Base-by-base conservation (phyloP, 805 yeast species). In the Starmerella riodocensis region DNA sequence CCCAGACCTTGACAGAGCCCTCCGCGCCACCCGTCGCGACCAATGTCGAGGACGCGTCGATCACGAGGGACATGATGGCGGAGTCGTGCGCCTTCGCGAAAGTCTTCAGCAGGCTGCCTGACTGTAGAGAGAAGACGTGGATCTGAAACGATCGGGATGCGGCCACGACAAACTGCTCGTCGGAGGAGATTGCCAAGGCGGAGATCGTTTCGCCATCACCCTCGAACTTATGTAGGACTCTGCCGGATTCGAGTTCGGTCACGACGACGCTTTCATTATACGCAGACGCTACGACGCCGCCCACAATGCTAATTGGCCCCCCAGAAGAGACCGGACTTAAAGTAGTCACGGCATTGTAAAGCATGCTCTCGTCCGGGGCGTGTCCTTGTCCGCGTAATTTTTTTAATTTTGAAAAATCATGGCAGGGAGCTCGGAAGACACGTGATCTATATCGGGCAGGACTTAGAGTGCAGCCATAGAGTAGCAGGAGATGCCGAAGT, bases 21-120 rank as follows among this genome's bases (percentile, higher is more conserved):
- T 91, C 98, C 1, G 96, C 80, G 34, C 93, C 85, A 29, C 99
- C 99, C 54, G 91, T 76, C 16, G 95, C 93, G 53, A 86, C 73
- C 27, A 91, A 64, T 3, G 94, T 75, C 2, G 93, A 78, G 0
- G 96, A 83, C 3, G 71, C 56, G 58, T 91, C 98, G 18, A 72
- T 73, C 9, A 78, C 66, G 32, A 84, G 69, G 9, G 84, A 77
- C 57, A 81, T 82, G 2, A 82, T 79, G 1, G 96, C 94, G 1
- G 95, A 78, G 2, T 65, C 67, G 40, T 65, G 70, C 6, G 69
- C 69, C 44, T 61, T 63, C 17, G 56, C 46, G 20, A 52, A 40
- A 2, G 51, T 37, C n/a, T 43, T 42, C 9, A 46, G 26, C 6
- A 34, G 30, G 7, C 19, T 32, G 6, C 25, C 22, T 1, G 43